These are phyloP conservation scores for Auricularia sp. DNA, from an alignment of 768 basidiomycete genomes.

Conservation along the genomic window DNA sequence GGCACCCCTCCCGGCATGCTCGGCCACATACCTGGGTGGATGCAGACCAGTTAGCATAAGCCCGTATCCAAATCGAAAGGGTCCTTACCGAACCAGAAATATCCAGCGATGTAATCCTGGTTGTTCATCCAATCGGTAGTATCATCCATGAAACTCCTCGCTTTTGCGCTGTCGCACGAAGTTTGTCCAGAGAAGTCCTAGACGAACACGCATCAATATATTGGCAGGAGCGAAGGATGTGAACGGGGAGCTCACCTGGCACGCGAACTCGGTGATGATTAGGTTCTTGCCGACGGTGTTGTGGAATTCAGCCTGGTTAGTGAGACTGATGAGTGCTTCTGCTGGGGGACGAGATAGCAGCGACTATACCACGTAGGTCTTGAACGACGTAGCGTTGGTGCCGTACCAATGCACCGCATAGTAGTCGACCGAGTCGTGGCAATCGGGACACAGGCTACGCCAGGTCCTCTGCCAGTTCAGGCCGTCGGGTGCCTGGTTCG, in stretches of 20 bases:
- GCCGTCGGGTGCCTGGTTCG: conserved; percentile 51
- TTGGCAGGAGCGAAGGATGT: too few relatives aligned
- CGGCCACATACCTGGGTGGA: background rate
- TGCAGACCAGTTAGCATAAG: too few relatives aligned
- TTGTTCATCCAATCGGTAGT: conserved; percentile 28
- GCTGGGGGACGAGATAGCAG: background rate
- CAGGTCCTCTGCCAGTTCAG: conserved; percentile 56
- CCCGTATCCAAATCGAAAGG: too few relatives aligned
- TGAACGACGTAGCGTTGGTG: conserved; percentile 36
- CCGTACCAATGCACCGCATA: conserved; percentile 66
- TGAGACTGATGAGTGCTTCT: background rate
- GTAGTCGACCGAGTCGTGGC: conserved; percentile 10
- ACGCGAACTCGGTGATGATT: conserved; percentile 66
- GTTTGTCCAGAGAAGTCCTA: background rate
- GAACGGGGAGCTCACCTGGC: conserved; percentile 29
- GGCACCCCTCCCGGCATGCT: background rate
- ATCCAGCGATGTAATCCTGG: conserved; percentile 30
- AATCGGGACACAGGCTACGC: conserved; percentile 33
- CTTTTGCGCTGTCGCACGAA: conserved; percentile 18
- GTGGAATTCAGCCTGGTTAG: conserved; percentile 26
- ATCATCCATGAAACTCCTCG: background rate
- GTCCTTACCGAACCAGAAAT: conserved; percentile 51
- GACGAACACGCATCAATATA: too few relatives aligned
- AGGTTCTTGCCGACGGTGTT: conserved; percentile 33
- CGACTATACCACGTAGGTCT: conserved; percentile 31